Percentiles rank a stretch among this genome's conserved stretches.
These are phyloP conservation scores for Leishmania amazonensis DNA, from an alignment of 208 protist genomes.

Conservation along the genomic window DNA sequence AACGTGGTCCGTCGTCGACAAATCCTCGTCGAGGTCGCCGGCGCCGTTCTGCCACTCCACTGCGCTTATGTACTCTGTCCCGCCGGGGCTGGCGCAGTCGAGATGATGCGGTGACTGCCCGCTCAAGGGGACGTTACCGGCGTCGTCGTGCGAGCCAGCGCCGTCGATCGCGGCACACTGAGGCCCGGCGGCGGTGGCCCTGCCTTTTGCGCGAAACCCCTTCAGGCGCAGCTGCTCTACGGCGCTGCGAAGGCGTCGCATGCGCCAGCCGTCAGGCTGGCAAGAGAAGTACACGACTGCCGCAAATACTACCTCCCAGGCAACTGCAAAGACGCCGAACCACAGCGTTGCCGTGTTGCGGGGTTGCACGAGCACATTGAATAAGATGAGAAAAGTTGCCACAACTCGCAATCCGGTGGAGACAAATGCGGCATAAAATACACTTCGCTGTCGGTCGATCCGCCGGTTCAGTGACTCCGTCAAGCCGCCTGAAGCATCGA, in stretches of 20 bases:
- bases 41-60: not conserved
- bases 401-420: not conserved
- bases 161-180: not conserved
- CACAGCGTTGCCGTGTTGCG: not conserved
- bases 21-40: not conserved
- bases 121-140: not conserved
- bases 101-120: not conserved
- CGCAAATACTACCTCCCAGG: slow-evolving; percentile 3
- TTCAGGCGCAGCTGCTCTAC: slow-evolving; percentile 14
- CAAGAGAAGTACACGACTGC: slow-evolving; percentile 11
- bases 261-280: not conserved
- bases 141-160: not conserved
- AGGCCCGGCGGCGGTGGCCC: not conserved
- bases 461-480: not conserved
- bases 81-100: not conserved
- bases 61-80: not conserved
- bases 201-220: not conserved
- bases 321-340: not conserved
- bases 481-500: not conserved
- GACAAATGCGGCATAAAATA: not conserved
- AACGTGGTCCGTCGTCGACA: not conserved
- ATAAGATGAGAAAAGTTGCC: not conserved
- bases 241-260: slow-evolving; percentile 3
- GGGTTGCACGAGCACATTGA: not conserved
- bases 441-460: not conserved